Evolutionary conservation across 768 basidiomycete species (phyloP).

Genomic region (Tephrocybe sp.): DNA sequence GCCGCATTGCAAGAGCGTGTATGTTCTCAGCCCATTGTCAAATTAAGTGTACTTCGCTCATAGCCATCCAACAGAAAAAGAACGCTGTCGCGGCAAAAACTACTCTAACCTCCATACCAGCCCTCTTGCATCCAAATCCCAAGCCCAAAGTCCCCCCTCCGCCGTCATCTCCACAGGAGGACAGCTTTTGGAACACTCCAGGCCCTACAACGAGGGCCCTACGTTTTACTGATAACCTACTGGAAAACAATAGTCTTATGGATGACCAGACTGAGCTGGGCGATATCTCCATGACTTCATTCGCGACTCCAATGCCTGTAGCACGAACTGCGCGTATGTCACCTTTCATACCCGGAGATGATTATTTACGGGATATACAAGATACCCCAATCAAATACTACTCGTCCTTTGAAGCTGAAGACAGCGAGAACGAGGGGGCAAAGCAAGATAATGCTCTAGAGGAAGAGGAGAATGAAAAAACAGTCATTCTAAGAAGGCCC

Average conservation of each 20-base stretch:
- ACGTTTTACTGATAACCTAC: conserved; percentile 61
- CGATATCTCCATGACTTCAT: conserved; percentile 50
- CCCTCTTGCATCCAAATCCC: conserved; percentile 16
- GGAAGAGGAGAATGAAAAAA: neutral
- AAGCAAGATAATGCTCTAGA: neutral
- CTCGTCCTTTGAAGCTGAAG: neutral
- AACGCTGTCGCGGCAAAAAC: conserved; percentile 1
- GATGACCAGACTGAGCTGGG: conserved; percentile 64
- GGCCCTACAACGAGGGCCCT: conserved; percentile 54
- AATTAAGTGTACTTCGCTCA: neutral
- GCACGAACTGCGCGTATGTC: neutral
- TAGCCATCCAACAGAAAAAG: conserved; percentile 23
- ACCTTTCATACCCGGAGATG: neutral
- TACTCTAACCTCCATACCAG: neutral
- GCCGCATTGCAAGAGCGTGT: conserved; percentile 43
- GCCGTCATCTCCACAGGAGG: conserved; percentile 43
- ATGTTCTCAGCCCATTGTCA: conserved; percentile 3
- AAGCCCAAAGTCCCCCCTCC: conserved; percentile 17
- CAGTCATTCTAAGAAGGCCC: neutral
- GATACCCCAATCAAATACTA: no score
- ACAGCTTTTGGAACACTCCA: conserved; percentile 66
- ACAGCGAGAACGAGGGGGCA: neutral
- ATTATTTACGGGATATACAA: no score
- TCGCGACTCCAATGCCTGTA: conserved; percentile 31
- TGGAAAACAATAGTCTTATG: conserved; percentile 56